Base-by-base conservation (phyloP, 2,329 filamentous ascomycete genomes). In the Cordyceps tenuipes region DNA sequence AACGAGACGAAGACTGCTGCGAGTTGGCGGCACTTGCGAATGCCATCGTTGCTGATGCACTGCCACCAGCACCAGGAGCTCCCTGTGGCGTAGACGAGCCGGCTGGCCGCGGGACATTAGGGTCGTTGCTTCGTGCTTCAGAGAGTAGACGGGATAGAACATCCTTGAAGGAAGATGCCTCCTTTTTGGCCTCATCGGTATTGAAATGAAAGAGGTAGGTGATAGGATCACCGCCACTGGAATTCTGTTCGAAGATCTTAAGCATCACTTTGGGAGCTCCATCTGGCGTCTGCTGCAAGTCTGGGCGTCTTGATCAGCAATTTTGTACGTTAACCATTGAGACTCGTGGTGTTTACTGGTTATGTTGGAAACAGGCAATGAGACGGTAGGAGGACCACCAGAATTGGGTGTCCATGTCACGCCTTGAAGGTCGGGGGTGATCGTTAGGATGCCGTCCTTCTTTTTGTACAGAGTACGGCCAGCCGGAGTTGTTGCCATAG, bases 271-370 rank as follows among this genome's bases (percentile, higher is more conserved):
- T 97, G 19, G 91, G 79, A 41, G 85, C 86, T n/a, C 81, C 86
- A 62, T 91, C 90, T 13, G 94, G 92, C 0, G 94, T 97, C 72
- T 97, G 93, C 73, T 99, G 93, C 53, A 99, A 83, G 75, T 97
- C 90, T 94, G 66, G 23, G 53, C 15, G 55, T 41, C n/a, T 49
- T 39, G 6, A 51, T 56, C 41, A 54, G 51, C 56, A 51, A 47
- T 7, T 2, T 31, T n/a, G n/a, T 39, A 44, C 23, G 29, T 19
- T 8, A 15, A 47, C 15, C 5, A 39, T 47, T 13, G 34, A 12
- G 7, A 13, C 21, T 31, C 21, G 29, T 8, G n/a, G n/a, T 5
- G 63, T 87, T 70, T 79, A 94, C 90, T 97, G 55, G 88, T 91
- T 69, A 97, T 93, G 67, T 87, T 87, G 60, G 82, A 76, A 59